Conservation (phyloP, 2,329 filamentous ascomycete genomes). For the Trichoderma gracile region DNA sequence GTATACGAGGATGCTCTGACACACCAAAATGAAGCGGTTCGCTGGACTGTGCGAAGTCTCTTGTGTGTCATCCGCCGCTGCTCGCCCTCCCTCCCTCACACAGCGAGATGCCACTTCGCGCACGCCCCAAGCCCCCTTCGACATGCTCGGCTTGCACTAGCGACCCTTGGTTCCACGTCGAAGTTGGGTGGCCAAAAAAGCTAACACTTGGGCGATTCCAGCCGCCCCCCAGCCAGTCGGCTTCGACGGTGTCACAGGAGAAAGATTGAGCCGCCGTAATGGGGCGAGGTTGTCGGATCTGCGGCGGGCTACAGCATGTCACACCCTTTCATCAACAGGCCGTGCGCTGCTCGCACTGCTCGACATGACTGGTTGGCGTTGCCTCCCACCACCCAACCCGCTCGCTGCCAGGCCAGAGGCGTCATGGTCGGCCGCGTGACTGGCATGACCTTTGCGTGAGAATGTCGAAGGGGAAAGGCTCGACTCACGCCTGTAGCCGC, state of each 20-base stretch:
- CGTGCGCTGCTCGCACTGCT: slow-evolving; percentile 5
- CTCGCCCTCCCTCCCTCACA: slow-evolving; percentile 30
- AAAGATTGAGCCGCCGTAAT: slow-evolving; percentile 26
- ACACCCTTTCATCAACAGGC: slow-evolving; percentile 15
- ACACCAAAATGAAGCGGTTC: slow-evolving; percentile 49
- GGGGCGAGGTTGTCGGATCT: slow-evolving; percentile 27
- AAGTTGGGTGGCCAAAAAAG: slow-evolving; percentile 20
- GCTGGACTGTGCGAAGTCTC: slow-evolving; percentile 30
- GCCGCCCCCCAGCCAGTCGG: slow-evolving; percentile 26
- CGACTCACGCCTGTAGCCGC: slow-evolving; percentile 21
- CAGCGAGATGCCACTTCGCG: slow-evolving; percentile 26
- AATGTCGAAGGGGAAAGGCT: background rate
- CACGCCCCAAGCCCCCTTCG: slow-evolving; percentile 30
- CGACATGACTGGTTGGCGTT: slow-evolving; percentile 8
- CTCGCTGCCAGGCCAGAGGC: slow-evolving; percentile 16
- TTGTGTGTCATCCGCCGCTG: slow-evolving; percentile 34
- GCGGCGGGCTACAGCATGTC: slow-evolving; percentile 26
- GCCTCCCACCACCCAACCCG: slow-evolving; percentile 20
- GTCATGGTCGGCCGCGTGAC: slow-evolving; percentile 27
- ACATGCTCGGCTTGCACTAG: slow-evolving; percentile 35
- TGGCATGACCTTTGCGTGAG: slow-evolving; percentile 15
- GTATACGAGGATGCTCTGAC: slow-evolving; percentile 51
- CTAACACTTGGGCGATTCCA: slow-evolving; percentile 27
- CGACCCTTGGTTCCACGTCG: slow-evolving; percentile 29
- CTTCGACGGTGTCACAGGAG: slow-evolving; percentile 27